Percentiles rank a stretch among this genome's conserved stretches.
These are phyloP conservation scores for Immersiella caudata DNA, from an alignment of 495 filamentous ascomycete genomes.

Conservation along the genomic window DNA sequence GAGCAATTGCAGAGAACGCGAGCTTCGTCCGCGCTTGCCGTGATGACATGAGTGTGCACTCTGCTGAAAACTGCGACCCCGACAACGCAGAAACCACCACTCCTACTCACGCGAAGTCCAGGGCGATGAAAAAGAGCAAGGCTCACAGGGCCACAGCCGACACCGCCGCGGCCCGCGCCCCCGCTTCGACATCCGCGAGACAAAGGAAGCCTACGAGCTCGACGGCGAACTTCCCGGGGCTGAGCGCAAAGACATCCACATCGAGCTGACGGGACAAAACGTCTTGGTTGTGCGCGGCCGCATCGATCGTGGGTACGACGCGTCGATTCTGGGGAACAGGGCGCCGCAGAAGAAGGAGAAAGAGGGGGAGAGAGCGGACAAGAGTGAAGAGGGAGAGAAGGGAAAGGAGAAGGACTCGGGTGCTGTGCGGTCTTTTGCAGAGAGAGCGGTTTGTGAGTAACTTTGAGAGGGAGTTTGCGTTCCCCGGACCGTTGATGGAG, in stretches of 20 bases:
- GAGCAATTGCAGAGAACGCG: too few species aligned
- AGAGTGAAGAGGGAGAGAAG: slow-evolving; percentile 10
- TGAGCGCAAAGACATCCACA: slow-evolving; percentile 68
- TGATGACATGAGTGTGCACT: slow-evolving; percentile 33
- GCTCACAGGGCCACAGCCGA: slow-evolving; percentile 11
- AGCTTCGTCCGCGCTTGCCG: too few species aligned
- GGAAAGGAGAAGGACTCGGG: slow-evolving; percentile 1
- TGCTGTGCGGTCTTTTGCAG: slow-evolving; percentile 21
- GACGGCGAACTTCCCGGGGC: slow-evolving; percentile 81
- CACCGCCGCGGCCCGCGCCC: slow-evolving; percentile 33
- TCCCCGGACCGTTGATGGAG: slow-evolving; percentile 30
- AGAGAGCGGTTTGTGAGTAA: slow-evolving; percentile 26
- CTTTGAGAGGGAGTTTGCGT: slow-evolving; percentile 33
- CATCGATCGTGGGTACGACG: slow-evolving; percentile 52
- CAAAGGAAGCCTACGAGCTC: slow-evolving; percentile 65
- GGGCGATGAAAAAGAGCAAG: slow-evolving; percentile 12
- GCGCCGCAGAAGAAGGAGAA: slow-evolving; percentile 1
- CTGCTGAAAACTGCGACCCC: slow-evolving; percentile 27
- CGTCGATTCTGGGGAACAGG: slow-evolving; percentile 7
- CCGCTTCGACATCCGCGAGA: slow-evolving; percentile 74
- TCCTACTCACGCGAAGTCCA: slow-evolving; percentile 43
- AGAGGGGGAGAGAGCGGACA: background rate
- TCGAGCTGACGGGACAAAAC: slow-evolving; percentile 75
- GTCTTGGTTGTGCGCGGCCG: slow-evolving; percentile 70
- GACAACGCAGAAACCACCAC: slow-evolving; percentile 53